phyloP scores from a whole-genome alignment of 2,329 filamentous ascomycete genomes.

The Daldinia eschscholtzii region DNA sequence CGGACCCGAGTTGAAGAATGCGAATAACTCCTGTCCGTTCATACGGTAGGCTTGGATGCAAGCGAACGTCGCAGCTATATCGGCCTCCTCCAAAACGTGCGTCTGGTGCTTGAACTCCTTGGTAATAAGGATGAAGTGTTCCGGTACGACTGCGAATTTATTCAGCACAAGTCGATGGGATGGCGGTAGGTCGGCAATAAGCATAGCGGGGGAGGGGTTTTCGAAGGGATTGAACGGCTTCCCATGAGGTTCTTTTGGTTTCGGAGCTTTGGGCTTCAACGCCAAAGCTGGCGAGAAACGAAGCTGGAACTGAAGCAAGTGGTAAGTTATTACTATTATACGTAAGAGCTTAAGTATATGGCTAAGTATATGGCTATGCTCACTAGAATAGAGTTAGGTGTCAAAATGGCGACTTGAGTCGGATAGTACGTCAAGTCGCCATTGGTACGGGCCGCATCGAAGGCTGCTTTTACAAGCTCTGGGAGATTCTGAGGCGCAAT shows the following conservation, averaged over 20 bases:
- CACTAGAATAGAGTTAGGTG: conserved; percentile 50
- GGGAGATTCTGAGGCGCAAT: conserved; percentile 63
- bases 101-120: conserved; percentile 74
- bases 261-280: conserved; percentile 70
- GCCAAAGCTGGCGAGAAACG: conserved; percentile 77
- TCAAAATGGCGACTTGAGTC: conserved; percentile 65
- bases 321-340: conserved; percentile 16
- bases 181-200: conserved; percentile 67
- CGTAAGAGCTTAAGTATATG: too few relatives aligned
- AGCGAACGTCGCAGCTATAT: conserved; percentile 71
- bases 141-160: conserved; percentile 78
- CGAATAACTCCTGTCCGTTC: conserved; percentile 63
- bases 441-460: conserved; percentile 60
- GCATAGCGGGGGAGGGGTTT: conserved; percentile 65
- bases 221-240: conserved; percentile 74
- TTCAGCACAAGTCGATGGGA: conserved; percentile 77
- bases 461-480: conserved; percentile 63
- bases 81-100: conserved; percentile 69
- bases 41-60: conserved; percentile 69
- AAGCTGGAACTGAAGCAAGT: conserved; percentile 73
- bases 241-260: conserved; percentile 55
- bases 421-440: conserved; percentile 67
- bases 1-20: conserved; percentile 77
- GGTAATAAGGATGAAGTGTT: conserved; percentile 80
- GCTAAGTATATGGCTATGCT: conserved; percentile 20